Conservation (phyloP, 441 rosid genomes). For the Adansonia grandidieri region DNA sequence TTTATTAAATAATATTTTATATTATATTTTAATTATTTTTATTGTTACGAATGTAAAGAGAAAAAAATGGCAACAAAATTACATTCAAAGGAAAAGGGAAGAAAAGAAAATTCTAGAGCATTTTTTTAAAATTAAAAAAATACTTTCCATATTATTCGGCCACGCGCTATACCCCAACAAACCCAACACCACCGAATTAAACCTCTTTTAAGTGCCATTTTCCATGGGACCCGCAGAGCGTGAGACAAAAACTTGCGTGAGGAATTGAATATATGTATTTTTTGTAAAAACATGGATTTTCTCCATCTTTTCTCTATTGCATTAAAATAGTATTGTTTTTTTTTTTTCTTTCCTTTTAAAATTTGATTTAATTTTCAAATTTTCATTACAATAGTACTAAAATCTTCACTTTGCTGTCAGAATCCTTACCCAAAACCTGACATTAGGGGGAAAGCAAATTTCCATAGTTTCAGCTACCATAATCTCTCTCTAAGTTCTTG, state of each 20-base stretch:
- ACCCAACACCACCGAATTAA: neutral
- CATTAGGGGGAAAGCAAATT: neutral
- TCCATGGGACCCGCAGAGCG: neutral
- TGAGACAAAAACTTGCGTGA: neutral
- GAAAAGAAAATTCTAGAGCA: neutral
- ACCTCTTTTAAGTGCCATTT: neutral
- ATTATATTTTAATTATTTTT: no score
- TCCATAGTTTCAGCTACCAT: neutral
- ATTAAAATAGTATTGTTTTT: slow-evolving; percentile 19
- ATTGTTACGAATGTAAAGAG: no score
- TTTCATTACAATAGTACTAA: slow-evolving; percentile 15
- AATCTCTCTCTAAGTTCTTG: neutral
- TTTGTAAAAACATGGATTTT: neutral
- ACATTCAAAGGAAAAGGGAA: neutral
- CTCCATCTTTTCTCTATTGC: slow-evolving; percentile 1
- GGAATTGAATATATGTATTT: neutral
- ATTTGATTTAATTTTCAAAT: neutral
- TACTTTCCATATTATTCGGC: neutral
- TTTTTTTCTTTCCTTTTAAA: neutral
- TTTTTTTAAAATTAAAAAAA: neutral
- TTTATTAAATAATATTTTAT: no score
- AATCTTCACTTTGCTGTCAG: slow-evolving; percentile 25
- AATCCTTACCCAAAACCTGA: slow-evolving; percentile 16
- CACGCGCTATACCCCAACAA: neutral
- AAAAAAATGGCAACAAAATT: slow-evolving; percentile 3